Base-by-base conservation (phyloP, 345 rosid species). In the Pistacia atlantica region DNA sequence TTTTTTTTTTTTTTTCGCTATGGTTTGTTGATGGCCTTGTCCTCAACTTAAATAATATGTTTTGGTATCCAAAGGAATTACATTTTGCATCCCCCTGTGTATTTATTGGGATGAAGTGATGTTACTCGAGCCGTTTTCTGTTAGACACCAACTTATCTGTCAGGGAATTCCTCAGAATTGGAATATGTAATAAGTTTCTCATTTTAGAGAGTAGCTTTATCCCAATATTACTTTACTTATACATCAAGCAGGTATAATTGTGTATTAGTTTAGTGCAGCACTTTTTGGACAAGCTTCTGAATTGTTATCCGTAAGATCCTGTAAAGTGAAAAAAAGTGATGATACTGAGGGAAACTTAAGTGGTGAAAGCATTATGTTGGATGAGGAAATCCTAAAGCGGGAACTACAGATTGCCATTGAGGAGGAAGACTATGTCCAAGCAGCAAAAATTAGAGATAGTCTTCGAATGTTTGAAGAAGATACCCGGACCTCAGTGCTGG, bases 401-500 rank as follows among this genome's bases (percentile, higher is more conserved):
- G 92, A 92, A 56, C 82, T 93, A 9, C 83, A 84, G 80, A 73
- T 31, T 79, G 99, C 99, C 35, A 86, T 93, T 11, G 83, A 92
- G 70, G 91, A 92, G 77, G 98, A 96, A 82, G 87, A 93, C 83
- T 93, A 96, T n/a, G 82, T 86, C 0, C 78, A 89, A 78, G 99
- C 98, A 66, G 99, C 99, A 58, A 86, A 84, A 81, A 86, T 96
- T 42, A 78, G 99, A 83, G 98, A 95, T 71, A 84, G 71, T 71
- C 90, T 93, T 52, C 81, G 81, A 56, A 80, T 73, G 67, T 86
- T 95, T 20, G 88, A 90, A 9, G 93, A 93, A 72, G 91, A 93
- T 79, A 90, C 87, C 79, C 79, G 83, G 75, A 86, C 94, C 67
- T 85, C 92, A 11, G 86, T 95, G 52, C 68, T 91, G 69, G 83